These are phyloP conservation scores for Neurospora hispaniola DNA, from an alignment of 495 filamentous ascomycete species.

Conservation along the genomic window DNA sequence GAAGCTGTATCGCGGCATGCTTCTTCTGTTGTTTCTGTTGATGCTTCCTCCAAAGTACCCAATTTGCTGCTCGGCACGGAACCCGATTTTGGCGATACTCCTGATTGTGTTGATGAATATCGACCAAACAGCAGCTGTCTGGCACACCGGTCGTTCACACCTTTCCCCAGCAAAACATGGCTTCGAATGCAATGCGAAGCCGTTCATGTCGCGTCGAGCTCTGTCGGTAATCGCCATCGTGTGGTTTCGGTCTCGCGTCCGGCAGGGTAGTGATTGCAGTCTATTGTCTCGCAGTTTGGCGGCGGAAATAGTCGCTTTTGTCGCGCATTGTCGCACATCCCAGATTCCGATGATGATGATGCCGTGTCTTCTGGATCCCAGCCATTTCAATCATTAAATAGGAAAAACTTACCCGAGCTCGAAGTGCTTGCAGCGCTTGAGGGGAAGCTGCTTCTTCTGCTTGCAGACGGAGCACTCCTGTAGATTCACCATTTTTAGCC, in stretches of 20 bases:
- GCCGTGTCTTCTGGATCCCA: not conserved
- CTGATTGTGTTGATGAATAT: not conserved
- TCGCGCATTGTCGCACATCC: not conserved
- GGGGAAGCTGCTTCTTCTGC: constrained; percentile 92
- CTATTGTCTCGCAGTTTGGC: not conserved
- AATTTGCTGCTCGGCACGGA: not conserved
- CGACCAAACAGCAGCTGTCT: not conserved
- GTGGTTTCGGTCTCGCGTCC: not conserved
- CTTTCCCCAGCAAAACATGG: not conserved
- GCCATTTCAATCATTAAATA: not conserved
- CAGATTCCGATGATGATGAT: not conserved
- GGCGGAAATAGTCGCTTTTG: not conserved
- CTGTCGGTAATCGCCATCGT: not conserved
- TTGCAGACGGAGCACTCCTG: constrained; percentile 95
- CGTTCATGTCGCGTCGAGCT: not conserved
- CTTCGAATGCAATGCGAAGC: not conserved
- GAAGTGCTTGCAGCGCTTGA: constrained; percentile 99
- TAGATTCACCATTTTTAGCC: constrained; percentile 47
- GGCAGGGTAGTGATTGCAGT: not conserved
- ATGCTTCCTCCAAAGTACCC: not conserved
- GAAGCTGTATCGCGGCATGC: not conserved
- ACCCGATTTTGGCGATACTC: not conserved
- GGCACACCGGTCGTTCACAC: not conserved
- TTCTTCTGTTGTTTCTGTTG: not conserved
- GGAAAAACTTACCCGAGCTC: constrained; percentile 76